Percentiles rank a stretch among this genome's conserved stretches.
Evolutionary conservation across 192 early-diverging fungal species (phyloP).

Genomic region (Linnemannia hyalina): DNA sequence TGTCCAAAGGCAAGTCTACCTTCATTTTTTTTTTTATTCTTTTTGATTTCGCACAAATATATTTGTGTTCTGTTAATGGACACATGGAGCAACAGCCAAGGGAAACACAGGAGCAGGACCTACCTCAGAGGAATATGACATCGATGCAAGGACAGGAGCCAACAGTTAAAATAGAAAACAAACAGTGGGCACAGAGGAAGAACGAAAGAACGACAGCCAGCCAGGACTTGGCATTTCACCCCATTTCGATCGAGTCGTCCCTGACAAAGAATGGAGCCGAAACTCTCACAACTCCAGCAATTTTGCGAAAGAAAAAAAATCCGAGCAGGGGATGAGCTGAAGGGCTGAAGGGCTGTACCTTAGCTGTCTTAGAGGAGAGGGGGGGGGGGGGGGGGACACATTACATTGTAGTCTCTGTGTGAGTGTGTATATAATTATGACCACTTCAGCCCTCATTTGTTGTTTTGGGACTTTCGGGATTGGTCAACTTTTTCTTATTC

Average conservation of each 20-base stretch:
- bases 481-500: neutral
- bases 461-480: conserved; percentile 3
- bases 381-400: neutral
- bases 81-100: neutral
- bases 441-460: neutral
- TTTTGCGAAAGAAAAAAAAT: neutral
- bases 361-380: neutral
- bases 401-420: neutral
- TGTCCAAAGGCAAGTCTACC: conserved; percentile 70
- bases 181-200: neutral
- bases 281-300: neutral
- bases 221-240: neutral
- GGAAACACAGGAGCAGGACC: neutral
- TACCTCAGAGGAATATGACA: neutral
- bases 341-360: neutral
- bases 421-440: neutral
- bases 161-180: no score
- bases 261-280: neutral
- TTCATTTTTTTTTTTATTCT: neutral
- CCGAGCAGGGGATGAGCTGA: neutral
- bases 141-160: neutral
- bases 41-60: neutral
- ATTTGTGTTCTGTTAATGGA: neutral
- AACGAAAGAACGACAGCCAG: neutral
- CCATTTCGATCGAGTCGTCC: neutral